Evolutionary conservation across 306 rosid genomes (phyloP), one percentile per base, ranked within the genome.

Genomic region (Glycine latifolia): DNA sequence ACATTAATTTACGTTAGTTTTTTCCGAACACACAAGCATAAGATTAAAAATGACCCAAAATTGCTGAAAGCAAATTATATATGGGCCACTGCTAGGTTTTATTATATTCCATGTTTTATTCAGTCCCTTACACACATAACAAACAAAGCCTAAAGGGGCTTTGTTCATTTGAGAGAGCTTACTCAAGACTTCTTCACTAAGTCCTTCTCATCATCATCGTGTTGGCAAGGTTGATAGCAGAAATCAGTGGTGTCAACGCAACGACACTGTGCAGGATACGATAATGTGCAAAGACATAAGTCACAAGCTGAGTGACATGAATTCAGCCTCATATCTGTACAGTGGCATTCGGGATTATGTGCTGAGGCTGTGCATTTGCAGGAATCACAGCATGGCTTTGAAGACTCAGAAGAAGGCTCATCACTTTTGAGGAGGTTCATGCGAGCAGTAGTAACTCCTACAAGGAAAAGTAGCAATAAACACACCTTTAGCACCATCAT

Each of bases 231-330:
- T 6, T 7, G 0, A 13, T 74, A 44, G 54, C 76, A 75, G 53
- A 55, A 75, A 7, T n/a, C 44, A 7, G 54, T 31, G 6, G 6
- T 26, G 35, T 81, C 68, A n/a, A 0, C 0, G 20, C 75, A 65
- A 10, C 0, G 10, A 52, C 84, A 81, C 20, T 4, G 1, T 2
- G 67, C 66, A 80, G 84, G 79, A 5, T 3, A 3, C 44, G 79
- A 81, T 14, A 0, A 3, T 31, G 68, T 6, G 62, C 84, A 73
- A 0, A n/a, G 0, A 6, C 79, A 63, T 0, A 0, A 0, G 8
- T 53, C 0, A 35, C 79, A 63, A 20, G 47, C 74, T 9, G 49
- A 62, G 13, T 62, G 67, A 6, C 74, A 80, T 15, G 31, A 48
- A 4, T 72, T 11, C 47, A 37, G 8, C 9, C 35, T 43, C 0